phyloP scores from a whole-genome alignment of 164 flowering plant genomes.

The Aristolochia contorta region DNA sequence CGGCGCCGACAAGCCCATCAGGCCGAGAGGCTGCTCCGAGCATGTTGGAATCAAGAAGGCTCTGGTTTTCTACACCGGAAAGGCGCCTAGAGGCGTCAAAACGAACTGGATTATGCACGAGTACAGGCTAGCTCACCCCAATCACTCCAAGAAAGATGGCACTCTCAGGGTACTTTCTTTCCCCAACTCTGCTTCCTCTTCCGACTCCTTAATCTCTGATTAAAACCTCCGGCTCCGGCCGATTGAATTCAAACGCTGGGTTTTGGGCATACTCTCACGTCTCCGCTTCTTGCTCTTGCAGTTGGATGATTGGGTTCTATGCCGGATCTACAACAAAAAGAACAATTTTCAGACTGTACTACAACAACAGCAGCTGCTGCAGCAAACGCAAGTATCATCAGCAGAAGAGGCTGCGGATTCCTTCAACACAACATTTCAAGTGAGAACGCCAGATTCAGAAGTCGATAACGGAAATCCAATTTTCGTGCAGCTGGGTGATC shows the following conservation, averaged over 20 bases:
- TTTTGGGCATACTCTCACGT: too few species aligned
- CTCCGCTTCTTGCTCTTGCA: neutral
- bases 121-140: conserved; percentile 12
- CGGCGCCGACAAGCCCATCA: conserved; percentile 15
- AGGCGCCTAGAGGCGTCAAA: conserved; percentile 16
- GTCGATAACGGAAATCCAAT: conserved; percentile 4
- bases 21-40: neutral
- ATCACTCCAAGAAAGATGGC: neutral
- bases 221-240: too few species aligned
- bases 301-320: conserved; percentile 20
- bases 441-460: conserved; percentile 9
- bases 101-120: conserved; percentile 20
- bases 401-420: conserved; percentile 7
- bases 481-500: conserved; percentile 1
- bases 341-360: conserved; percentile 6
- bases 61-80: conserved; percentile 14
- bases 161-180: conserved; percentile 8
- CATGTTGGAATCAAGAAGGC: conserved; percentile 15
- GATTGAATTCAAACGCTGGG: too few species aligned
- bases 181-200: neutral
- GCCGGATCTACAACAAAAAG: conserved; percentile 18
- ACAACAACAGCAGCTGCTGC: neutral
- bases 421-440: conserved; percentile 1
- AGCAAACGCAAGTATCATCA: neutral
- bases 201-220: too few species aligned